Conservation (phyloP, 2,329 filamentous ascomycete species). For the Lachnellula hyalina region DNA sequence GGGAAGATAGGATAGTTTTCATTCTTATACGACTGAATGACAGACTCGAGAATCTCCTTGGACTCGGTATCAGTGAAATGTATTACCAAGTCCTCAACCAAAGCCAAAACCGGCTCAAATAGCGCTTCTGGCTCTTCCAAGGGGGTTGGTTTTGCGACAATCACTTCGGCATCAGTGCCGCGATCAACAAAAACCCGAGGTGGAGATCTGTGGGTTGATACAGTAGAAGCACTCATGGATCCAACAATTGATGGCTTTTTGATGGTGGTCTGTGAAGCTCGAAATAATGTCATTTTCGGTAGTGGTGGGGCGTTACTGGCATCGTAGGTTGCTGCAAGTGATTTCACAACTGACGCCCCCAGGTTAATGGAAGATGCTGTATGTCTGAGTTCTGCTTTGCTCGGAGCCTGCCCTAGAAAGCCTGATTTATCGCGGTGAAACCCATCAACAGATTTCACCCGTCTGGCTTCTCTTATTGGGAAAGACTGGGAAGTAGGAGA, state of each 20-base stretch:
- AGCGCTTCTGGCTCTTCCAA: neutral
- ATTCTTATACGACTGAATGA: constrained; percentile 43
- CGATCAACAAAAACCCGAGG: constrained; percentile 34
- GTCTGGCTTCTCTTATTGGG: constrained; percentile 7
- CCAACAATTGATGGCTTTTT: constrained; percentile 22
- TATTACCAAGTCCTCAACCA: constrained; percentile 52
- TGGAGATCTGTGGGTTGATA: neutral
- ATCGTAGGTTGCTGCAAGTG: neutral
- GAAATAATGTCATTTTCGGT: constrained; percentile 27
- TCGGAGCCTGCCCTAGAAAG: neutral
- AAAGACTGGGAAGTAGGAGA: neutral
- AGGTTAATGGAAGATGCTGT: constrained; percentile 15
- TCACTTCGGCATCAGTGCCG: constrained; percentile 34
- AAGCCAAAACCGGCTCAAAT: constrained; percentile 42
- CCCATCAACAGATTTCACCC: constrained; percentile 17
- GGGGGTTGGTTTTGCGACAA: neutral
- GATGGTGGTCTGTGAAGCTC: constrained; percentile 29
- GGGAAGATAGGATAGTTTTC: constrained; percentile 32
- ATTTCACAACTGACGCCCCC: neutral
- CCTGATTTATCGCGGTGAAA: constrained; percentile 11
- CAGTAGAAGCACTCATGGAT: neutral
- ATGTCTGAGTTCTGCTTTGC: constrained; percentile 10
- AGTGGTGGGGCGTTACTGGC: constrained; percentile 13
- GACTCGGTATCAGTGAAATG: constrained; percentile 43
- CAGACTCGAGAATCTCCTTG: constrained; percentile 40